These are phyloP conservation scores for Tinospora cordifolia DNA, from an alignment of 164 flowering plant species.

Conservation along the genomic window DNA sequence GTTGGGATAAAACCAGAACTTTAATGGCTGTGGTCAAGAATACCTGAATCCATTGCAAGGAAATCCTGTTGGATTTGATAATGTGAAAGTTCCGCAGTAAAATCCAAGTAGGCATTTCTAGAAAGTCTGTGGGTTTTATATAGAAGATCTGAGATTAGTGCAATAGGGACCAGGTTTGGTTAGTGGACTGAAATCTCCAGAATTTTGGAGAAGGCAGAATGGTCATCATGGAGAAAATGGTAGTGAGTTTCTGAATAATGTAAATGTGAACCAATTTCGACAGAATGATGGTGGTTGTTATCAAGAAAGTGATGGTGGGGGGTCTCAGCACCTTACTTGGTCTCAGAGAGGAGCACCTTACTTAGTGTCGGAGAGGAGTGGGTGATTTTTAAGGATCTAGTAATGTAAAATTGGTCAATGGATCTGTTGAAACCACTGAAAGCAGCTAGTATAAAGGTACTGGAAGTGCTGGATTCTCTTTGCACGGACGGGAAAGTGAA, in stretches of 20 bases:
- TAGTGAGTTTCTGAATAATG: no score
- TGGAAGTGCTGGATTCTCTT: conserved; percentile 46
- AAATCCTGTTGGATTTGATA: neutral
- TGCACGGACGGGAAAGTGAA: conserved; percentile 48
- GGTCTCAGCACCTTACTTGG: no score
- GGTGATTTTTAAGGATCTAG: conserved; percentile 3
- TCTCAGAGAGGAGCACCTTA: no score
- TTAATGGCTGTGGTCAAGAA: conserved; percentile 8
- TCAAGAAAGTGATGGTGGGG: conserved; percentile 12
- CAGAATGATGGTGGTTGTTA: conserved; percentile 16
- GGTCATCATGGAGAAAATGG: neutral
- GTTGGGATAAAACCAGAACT: conserved; percentile 6
- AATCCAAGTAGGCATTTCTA: neutral
- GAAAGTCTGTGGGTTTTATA: conserved; percentile 1
- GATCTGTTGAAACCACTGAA: conserved; percentile 22
- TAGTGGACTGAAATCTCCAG: neutral
- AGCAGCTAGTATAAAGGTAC: conserved; percentile 24
- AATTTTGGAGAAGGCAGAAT: conserved; percentile 3
- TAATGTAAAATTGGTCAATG: conserved; percentile 10
- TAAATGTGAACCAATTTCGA: conserved; percentile 16
- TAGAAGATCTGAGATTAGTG: neutral
- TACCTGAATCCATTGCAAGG: conserved; percentile 6
- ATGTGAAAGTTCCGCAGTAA: no score
- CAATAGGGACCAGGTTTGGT: neutral
- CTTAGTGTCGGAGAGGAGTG: conserved; percentile 10